Evolutionary conservation across 2,329 filamentous ascomycete genomes (phyloP).

Genomic region (Claviceps pusilla): DNA sequence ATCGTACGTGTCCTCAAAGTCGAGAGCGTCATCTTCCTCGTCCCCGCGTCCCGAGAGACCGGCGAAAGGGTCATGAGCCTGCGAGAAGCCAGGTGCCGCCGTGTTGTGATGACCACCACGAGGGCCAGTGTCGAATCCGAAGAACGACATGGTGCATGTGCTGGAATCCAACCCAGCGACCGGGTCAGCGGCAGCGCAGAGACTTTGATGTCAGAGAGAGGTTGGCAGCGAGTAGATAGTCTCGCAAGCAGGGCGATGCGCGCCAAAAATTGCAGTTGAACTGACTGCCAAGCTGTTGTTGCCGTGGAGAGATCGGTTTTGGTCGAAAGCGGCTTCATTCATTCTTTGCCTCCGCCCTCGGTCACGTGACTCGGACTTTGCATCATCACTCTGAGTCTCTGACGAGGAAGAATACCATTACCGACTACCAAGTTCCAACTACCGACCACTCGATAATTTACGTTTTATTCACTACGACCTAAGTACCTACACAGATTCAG

Average conservation of each 20-base stretch:
- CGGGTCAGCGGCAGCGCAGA: background rate
- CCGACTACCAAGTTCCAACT: too few species aligned
- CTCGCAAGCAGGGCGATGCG: background rate
- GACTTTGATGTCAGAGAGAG: background rate
- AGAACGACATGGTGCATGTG: conserved; percentile 61
- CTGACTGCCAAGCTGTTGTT: background rate
- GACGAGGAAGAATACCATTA: too few species aligned
- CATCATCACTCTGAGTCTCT: background rate
- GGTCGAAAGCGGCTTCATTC: background rate
- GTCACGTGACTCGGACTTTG: background rate
- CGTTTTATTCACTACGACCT: too few species aligned
- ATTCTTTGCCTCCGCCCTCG: background rate
- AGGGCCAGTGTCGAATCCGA: conserved; percentile 60
- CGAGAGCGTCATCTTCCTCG: conserved; percentile 36
- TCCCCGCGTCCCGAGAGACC: conserved; percentile 56
- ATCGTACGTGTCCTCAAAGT: conserved; percentile 97
- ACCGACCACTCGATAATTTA: too few species aligned
- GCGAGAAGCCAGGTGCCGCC: conserved; percentile 65
- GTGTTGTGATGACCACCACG: conserved; percentile 44
- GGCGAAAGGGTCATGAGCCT: conserved; percentile 74
- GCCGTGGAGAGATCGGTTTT: background rate
- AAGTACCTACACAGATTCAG: too few species aligned
- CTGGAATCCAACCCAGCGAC: background rate
- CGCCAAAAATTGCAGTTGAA: background rate
- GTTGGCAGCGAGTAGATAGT: background rate